Conservation (phyloP, 1,284 basidiomycete genomes). For the Phlebopus sp. region DNA sequence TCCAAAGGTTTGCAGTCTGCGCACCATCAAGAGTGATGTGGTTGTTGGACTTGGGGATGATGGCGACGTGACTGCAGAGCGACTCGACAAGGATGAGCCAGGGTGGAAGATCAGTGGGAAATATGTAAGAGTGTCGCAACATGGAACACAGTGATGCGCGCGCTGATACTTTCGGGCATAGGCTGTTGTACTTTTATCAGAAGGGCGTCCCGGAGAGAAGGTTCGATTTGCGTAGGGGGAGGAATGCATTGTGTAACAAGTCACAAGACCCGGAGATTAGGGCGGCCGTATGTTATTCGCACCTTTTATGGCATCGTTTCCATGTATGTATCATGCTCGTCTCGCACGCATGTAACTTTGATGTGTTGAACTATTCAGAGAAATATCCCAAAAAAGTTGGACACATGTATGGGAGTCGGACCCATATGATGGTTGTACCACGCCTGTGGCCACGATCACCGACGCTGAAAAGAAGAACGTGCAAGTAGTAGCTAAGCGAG, state of each 20-base stretch:
- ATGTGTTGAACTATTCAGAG: no score
- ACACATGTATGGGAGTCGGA: no score
- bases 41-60: constrained; percentile 68
- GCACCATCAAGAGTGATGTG: constrained; percentile 88
- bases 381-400: no score
- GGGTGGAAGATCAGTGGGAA: constrained; percentile 98
- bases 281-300: background rate
- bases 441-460: no score
- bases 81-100: constrained; percentile 82
- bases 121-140: constrained; percentile 63
- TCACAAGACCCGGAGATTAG: background rate
- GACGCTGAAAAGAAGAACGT: no score
- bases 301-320: background rate
- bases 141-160: constrained; percentile 1
- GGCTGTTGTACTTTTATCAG: constrained; percentile 84
- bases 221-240: constrained; percentile 61
- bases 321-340: background rate
- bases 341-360: no score
- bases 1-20: constrained; percentile 80
- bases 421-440: no score
- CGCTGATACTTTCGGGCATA: constrained; percentile 29
- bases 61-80: constrained; percentile 76
- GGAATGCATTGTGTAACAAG: background rate
- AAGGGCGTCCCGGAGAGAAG: constrained; percentile 81
- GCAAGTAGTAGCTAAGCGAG: no score